Percentiles rank a stretch among this genome's conserved stretches.
Conservation (phyloP, 108 stramenopile species). For the Skeletonema grethae region DNA sequence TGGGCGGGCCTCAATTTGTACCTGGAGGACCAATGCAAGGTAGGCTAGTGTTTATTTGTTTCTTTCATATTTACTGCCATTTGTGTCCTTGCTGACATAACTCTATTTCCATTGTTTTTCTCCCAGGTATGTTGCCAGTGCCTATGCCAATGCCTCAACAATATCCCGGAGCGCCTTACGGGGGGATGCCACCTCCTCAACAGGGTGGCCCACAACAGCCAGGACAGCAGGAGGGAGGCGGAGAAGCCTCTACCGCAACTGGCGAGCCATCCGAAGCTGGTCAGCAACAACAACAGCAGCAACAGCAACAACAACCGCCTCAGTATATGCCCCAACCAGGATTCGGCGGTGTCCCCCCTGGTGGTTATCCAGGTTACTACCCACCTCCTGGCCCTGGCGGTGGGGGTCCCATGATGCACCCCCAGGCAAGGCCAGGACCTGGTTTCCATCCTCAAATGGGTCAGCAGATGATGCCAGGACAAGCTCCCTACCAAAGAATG, state of each 20-base stretch:
- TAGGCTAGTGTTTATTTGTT: slow-evolving; percentile 16
- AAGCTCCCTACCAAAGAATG: slow-evolving; percentile 23
- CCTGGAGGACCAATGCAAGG: slow-evolving; percentile 47
- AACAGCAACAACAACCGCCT: slow-evolving; percentile 49
- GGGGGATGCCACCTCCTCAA: slow-evolving; percentile 54
- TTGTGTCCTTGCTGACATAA: slow-evolving; percentile 3
- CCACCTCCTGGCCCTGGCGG: slow-evolving; percentile 24
- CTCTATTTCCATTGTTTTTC: slow-evolving; percentile 5
- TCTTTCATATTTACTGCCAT: neutral
- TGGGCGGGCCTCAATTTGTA: slow-evolving; percentile 44
- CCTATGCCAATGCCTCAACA: slow-evolving; percentile 58
- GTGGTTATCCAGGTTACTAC: slow-evolving; percentile 30
- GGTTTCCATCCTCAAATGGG: slow-evolving; percentile 58
- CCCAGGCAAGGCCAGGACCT: slow-evolving; percentile 39
- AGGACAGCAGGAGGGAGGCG: slow-evolving; percentile 24
- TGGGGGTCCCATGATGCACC: slow-evolving; percentile 40
- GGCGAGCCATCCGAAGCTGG: slow-evolving; percentile 34
- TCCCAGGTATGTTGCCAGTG: slow-evolving; percentile 76
- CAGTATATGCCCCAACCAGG: slow-evolving; percentile 47
- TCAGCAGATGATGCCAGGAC: slow-evolving; percentile 27
- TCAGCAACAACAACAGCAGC: slow-evolving; percentile 39
- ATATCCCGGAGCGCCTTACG: slow-evolving; percentile 52
- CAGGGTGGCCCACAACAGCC: slow-evolving; percentile 29
- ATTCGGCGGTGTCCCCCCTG: slow-evolving; percentile 44
- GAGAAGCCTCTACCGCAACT: slow-evolving; percentile 35